phyloP scores from a whole-genome alignment of 2,329 filamentous ascomycete genomes.

The Epichloe coenophiala region DNA sequence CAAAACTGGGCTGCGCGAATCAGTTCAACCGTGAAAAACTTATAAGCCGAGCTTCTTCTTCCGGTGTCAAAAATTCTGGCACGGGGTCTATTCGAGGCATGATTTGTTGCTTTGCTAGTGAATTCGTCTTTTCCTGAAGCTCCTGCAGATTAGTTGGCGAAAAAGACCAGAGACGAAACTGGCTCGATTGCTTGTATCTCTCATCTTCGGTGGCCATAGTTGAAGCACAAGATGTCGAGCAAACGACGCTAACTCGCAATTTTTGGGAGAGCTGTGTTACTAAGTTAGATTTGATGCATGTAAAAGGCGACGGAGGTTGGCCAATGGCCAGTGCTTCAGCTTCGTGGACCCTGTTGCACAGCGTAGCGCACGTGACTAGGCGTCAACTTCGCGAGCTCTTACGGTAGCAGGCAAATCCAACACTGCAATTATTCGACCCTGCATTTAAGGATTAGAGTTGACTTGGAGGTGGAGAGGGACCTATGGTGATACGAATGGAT shows the following conservation, averaged over 20 bases:
- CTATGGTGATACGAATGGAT: neutral
- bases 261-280: neutral
- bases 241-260: neutral
- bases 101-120: slow-evolving; percentile 53
- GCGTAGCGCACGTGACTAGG: slow-evolving; percentile 7
- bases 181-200: slow-evolving; percentile 77
- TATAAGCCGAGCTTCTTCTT: slow-evolving; percentile 75
- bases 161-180: slow-evolving; percentile 89
- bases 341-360: neutral
- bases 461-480: neutral
- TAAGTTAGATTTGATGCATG: too few relatives aligned
- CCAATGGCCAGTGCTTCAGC: neutral
- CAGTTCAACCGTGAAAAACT: slow-evolving; percentile 56
- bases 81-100: slow-evolving; percentile 39
- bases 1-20: slow-evolving; percentile 42
- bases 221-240: neutral
- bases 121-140: slow-evolving; percentile 67
- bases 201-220: slow-evolving; percentile 74
- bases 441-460: too few relatives aligned
- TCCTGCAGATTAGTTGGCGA: slow-evolving; percentile 57
- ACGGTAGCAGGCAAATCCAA: too few relatives aligned
- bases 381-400: neutral
- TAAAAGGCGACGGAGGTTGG: neutral
- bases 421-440: too few relatives aligned
- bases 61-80: slow-evolving; percentile 67